Evolutionary conservation across 139 green algal species (phyloP).

Genomic region (Limnomonas spitsbergensis): DNA sequence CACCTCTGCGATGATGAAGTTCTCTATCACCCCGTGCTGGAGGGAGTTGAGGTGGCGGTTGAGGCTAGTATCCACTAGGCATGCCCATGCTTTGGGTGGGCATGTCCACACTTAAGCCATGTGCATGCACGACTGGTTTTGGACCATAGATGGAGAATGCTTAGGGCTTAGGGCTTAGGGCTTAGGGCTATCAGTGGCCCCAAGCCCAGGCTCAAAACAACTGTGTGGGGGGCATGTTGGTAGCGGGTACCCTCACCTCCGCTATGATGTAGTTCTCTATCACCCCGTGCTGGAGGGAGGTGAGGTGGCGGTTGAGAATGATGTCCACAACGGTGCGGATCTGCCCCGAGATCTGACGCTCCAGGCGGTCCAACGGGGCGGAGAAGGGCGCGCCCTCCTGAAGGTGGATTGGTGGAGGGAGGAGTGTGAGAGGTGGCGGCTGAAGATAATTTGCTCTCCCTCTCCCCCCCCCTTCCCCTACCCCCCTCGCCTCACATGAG

Average conservation of each 20-base stretch:
- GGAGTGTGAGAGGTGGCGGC: neutral
- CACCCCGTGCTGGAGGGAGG: constrained; percentile 21
- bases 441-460: too few relatives aligned
- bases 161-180: too few relatives aligned
- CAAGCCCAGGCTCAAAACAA: too few relatives aligned
- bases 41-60: constrained; percentile 10
- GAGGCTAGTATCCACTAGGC: constrained; percentile 31
- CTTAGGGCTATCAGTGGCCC: too few relatives aligned
- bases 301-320: constrained; percentile 25
- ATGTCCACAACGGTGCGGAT: constrained; percentile 32
- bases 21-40: constrained; percentile 37
- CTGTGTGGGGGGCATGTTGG: too few relatives aligned
- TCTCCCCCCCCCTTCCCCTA: too few relatives aligned
- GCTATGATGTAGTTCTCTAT: constrained; percentile 45
- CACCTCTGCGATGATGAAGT: constrained; percentile 44
- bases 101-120: too few relatives aligned
- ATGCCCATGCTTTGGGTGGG: too few relatives aligned
- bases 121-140: too few relatives aligned
- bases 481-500: too few relatives aligned
- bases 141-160: too few relatives aligned
- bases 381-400: constrained; percentile 23
- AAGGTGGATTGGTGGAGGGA: neutral
- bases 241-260: constrained; percentile 23
- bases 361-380: constrained; percentile 16
- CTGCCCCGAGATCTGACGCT: constrained; percentile 20